These are phyloP conservation scores for Paraleonurus japonicus DNA, from an alignment of 257 asterid genomes.

Conservation along the genomic window DNA sequence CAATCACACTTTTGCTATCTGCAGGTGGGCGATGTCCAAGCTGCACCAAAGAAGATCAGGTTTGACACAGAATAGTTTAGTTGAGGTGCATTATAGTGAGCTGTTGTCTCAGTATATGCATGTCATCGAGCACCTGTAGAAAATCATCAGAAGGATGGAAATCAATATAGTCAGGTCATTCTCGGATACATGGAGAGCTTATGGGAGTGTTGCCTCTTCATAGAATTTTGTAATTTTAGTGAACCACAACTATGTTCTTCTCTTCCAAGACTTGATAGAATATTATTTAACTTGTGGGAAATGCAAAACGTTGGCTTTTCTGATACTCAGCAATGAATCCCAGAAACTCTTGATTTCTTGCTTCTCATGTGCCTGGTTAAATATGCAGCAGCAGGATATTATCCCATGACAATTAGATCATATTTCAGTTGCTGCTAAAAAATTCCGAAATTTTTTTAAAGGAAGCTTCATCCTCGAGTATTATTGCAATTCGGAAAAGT, in stretches of 20 bases:
- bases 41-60: conserved; percentile 76
- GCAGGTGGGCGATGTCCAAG: conserved; percentile 62
- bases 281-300: background rate
- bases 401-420: no score
- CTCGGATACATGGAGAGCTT: background rate
- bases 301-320: background rate
- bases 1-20: background rate
- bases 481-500: no score
- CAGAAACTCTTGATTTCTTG: background rate
- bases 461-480: no score
- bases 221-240: background rate
- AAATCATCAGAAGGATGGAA: background rate
- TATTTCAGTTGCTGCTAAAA: no score
- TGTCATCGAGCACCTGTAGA: background rate
- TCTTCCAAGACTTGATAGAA: background rate
- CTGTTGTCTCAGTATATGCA: background rate
- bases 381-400: no score
- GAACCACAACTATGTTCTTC: background rate
- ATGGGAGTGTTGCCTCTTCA: conserved; percentile 15
- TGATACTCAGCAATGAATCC: background rate
- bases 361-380: background rate
- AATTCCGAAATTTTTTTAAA: no score
- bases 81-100: background rate
- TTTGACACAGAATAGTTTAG: conserved; percentile 44
- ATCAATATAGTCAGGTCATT: background rate